phyloP scores from a whole-genome alignment of 139 green algal genomes.

The Helicosporidium sp. region DNA sequence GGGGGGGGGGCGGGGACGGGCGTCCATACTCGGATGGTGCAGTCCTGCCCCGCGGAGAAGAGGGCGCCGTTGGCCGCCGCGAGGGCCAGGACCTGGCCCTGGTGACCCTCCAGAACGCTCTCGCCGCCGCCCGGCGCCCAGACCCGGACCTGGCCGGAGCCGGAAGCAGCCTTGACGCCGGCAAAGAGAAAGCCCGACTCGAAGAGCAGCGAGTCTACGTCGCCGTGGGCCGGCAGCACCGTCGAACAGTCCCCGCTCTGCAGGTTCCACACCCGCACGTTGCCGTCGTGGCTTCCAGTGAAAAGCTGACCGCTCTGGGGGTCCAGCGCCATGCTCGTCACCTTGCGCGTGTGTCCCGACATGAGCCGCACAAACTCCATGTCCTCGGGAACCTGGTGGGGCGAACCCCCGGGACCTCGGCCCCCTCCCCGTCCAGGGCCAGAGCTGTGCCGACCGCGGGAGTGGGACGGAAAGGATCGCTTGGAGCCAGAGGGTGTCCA shows the following conservation, averaged over 20 bases:
- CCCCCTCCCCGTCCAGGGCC: constrained; percentile 3
- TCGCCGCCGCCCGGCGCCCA: constrained; percentile 27
- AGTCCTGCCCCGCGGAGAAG: constrained; percentile 44
- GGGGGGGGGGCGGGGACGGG: constrained; percentile 26
- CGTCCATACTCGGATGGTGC: constrained; percentile 46
- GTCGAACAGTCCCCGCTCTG: too few species aligned
- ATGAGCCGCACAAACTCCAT: constrained; percentile 22
- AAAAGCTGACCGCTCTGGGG: constrained; percentile 35
- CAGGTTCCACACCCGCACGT: constrained; percentile 44
- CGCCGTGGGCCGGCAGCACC: constrained; percentile 37
- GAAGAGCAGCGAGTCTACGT: constrained; percentile 43
- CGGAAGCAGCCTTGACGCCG: constrained; percentile 23
- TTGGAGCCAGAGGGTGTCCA: too few species aligned
- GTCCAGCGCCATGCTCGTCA: constrained; percentile 23
- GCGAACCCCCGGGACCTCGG: background rate
- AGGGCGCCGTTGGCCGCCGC: constrained; percentile 24
- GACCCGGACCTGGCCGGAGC: constrained; percentile 19
- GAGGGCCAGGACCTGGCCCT: constrained; percentile 29
- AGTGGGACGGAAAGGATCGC: too few species aligned
- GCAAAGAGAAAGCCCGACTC: constrained; percentile 49
- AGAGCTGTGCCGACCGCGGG: background rate
- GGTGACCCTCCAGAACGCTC: constrained; percentile 32
- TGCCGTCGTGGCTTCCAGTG: constrained; percentile 43
- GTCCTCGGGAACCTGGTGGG: constrained; percentile 15
- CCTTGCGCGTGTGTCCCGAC: constrained; percentile 25